phyloP scores from a whole-genome alignment of 2,329 filamentous ascomycete genomes.

The Xylaria sp. region DNA sequence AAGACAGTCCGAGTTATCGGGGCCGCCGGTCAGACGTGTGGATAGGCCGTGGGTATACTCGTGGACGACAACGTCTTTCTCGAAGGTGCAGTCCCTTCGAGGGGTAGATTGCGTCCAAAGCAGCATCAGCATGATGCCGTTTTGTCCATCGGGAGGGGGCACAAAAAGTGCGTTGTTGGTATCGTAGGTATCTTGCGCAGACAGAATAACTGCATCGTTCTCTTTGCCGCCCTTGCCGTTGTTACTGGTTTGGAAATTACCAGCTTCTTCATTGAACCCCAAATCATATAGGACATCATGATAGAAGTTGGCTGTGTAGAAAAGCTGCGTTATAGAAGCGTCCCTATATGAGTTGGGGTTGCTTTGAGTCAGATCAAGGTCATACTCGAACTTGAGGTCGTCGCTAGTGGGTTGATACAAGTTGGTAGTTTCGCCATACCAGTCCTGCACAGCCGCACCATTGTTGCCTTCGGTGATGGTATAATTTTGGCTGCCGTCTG shows the following conservation, averaged over 20 bases:
- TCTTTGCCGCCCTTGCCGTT: slow-evolving; percentile 62
- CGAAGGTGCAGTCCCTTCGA: slow-evolving; percentile 64
- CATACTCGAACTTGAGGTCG: slow-evolving; percentile 58
- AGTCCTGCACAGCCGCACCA: slow-evolving; percentile 63
- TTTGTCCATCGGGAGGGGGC: slow-evolving; percentile 62
- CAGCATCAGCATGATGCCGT: slow-evolving; percentile 67
- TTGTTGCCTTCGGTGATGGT: slow-evolving; percentile 69
- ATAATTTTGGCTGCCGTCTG: slow-evolving; percentile 58
- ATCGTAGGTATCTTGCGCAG: slow-evolving; percentile 63
- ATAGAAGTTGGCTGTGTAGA: slow-evolving; percentile 69
- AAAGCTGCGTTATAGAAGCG: slow-evolving; percentile 67
- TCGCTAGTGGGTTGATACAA: slow-evolving; percentile 60
- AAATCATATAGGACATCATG: slow-evolving; percentile 68
- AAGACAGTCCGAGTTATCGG: slow-evolving; percentile 61
- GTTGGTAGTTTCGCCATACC: slow-evolving; percentile 55
- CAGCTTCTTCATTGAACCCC: slow-evolving; percentile 67
- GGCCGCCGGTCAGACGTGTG: slow-evolving; percentile 67
- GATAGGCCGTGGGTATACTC: slow-evolving; percentile 67
- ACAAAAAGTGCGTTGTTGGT: slow-evolving; percentile 40
- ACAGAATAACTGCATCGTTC: slow-evolving; percentile 64
- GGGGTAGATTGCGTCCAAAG: slow-evolving; percentile 62
- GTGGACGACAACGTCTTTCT: slow-evolving; percentile 70
- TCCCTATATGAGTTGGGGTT: slow-evolving; percentile 58
- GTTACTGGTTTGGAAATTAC: slow-evolving; percentile 69
- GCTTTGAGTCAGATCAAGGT: slow-evolving; percentile 50